Percentiles rank a stretch among this genome's conserved stretches.
These are phyloP conservation scores for Neoboletus subvelutipes DNA, from an alignment of 768 basidiomycete genomes.

Conservation along the genomic window DNA sequence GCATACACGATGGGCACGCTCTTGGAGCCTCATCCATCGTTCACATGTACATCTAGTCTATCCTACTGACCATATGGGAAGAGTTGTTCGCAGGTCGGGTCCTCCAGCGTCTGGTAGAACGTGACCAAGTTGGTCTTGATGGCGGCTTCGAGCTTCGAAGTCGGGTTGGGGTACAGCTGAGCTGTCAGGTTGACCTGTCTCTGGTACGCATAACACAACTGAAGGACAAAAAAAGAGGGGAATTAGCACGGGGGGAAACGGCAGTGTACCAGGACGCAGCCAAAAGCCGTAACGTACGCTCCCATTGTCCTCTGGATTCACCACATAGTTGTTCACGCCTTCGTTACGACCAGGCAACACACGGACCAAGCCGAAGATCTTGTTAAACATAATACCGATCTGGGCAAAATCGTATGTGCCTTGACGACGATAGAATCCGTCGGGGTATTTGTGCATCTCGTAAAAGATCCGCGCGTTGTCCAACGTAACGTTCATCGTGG, in stretches of 20 bases:
- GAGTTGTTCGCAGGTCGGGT: constrained; percentile 13
- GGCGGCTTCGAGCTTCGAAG: constrained; percentile 16
- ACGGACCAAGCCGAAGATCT: neutral
- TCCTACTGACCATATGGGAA: constrained; percentile 18
- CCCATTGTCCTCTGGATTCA: constrained; percentile 12
- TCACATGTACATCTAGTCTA: neutral
- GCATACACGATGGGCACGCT: neutral
- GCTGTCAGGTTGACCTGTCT: constrained; percentile 20
- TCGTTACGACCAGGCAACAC: constrained; percentile 20
- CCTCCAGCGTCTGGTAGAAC: constrained; percentile 10
- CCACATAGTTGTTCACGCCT: constrained; percentile 18
- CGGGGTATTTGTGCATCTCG: constrained; percentile 16
- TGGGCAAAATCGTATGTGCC: constrained; percentile 9
- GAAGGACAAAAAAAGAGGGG: neutral
- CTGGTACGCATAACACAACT: constrained; percentile 24
- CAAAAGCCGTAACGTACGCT: constrained; percentile 10
- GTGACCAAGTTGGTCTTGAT: constrained; percentile 25
- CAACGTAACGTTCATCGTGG: constrained; percentile 17
- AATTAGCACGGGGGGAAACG: neutral
- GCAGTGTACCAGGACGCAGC: no score
- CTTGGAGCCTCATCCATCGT: no score
- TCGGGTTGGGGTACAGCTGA: constrained; percentile 23
- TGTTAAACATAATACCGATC: constrained; percentile 5
- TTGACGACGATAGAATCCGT: constrained; percentile 23
- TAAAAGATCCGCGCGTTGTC: constrained; percentile 22